Conservation (phyloP, 2,329 filamentous ascomycete species). For the Lasiodiplodia sp. region DNA sequence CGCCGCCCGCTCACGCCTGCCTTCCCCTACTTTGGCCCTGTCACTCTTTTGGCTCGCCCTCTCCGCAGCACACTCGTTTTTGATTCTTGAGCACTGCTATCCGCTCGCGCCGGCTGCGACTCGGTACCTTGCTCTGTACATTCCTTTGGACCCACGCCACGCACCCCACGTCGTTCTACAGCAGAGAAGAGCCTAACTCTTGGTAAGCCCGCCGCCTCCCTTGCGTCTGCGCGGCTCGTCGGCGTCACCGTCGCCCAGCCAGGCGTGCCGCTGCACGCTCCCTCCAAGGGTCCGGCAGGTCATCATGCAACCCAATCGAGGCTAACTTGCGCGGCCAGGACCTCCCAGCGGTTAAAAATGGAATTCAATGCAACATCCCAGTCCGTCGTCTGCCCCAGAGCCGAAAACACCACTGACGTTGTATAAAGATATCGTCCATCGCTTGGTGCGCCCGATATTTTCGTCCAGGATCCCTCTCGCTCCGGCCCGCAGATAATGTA, state of each 20-base stretch:
- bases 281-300: slow-evolving; percentile 15
- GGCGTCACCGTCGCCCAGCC: slow-evolving; percentile 24
- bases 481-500: slow-evolving; percentile 47
- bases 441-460: slow-evolving; percentile 44
- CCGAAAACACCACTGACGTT: slow-evolving; percentile 15
- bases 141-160: slow-evolving; percentile 15
- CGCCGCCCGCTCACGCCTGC: slow-evolving; percentile 9
- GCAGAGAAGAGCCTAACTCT: neutral
- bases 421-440: slow-evolving; percentile 46
- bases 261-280: slow-evolving; percentile 38
- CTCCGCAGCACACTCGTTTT: slow-evolving; percentile 7
- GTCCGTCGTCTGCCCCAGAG: slow-evolving; percentile 39
- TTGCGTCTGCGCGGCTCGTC: slow-evolving; percentile 26
- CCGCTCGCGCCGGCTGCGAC: slow-evolving; percentile 26
- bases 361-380: slow-evolving; percentile 52
- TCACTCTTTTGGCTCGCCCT: slow-evolving; percentile 27
- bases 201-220: slow-evolving; percentile 38
- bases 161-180: neutral
- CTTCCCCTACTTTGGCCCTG: slow-evolving; percentile 30
- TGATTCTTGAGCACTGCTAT: slow-evolving; percentile 19
- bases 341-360: slow-evolving; percentile 42
- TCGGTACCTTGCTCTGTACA: slow-evolving; percentile 29
- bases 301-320: slow-evolving; percentile 29
- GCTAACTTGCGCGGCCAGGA: slow-evolving; percentile 17
- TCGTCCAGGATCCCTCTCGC: slow-evolving; percentile 41